A percentile compares a stretch with the other conserved stretches of the same genome.
Evolutionary conservation across 306 rosid species (phyloP).

Genomic region (Vigna mungo): DNA sequence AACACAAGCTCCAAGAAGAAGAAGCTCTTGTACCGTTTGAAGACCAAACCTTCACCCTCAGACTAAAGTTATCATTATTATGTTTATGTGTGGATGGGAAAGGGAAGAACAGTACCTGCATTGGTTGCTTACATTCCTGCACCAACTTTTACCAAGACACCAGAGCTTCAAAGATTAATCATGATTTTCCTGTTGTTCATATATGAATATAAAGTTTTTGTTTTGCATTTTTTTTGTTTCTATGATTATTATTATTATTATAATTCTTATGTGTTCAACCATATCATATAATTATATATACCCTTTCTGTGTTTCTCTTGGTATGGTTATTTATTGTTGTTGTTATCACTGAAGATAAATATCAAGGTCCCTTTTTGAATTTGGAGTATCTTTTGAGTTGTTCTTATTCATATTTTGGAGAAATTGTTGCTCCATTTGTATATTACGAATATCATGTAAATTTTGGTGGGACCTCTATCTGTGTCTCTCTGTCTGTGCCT

Average conservation of each 20-base stretch:
- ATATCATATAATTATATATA: constrained; percentile 29
- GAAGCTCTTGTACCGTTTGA: constrained; percentile 80
- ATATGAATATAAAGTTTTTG: constrained; percentile 40
- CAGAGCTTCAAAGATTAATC: constrained; percentile 35
- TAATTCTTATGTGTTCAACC: constrained; percentile 28
- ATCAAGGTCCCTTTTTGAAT: constrained; percentile 27
- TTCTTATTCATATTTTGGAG: constrained; percentile 13
- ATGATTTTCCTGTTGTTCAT: constrained; percentile 36
- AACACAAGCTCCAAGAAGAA: constrained; percentile 81
- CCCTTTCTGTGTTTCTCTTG: constrained; percentile 24
- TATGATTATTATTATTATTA: constrained; percentile 9
- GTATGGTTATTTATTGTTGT: constrained; percentile 24
- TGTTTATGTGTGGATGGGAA: constrained; percentile 13
- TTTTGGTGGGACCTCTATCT: constrained; percentile 44
- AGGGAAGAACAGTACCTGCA: constrained; percentile 8
- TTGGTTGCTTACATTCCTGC: constrained; percentile 25
- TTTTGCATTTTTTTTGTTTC: constrained; percentile 3
- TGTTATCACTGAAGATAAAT: constrained; percentile 38
- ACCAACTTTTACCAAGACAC: constrained; percentile 22
- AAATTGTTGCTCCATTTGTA: not conserved
- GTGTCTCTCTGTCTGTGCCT: constrained; percentile 38
- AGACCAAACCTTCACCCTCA: constrained; percentile 58
- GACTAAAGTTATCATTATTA: constrained; percentile 35
- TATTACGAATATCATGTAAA: constrained; percentile 26
- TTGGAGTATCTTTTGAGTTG: constrained; percentile 31